These are phyloP conservation scores for Hypoxylon sp. DNA, from an alignment of 2,329 filamentous ascomycete genomes.

Conservation along the genomic window DNA sequence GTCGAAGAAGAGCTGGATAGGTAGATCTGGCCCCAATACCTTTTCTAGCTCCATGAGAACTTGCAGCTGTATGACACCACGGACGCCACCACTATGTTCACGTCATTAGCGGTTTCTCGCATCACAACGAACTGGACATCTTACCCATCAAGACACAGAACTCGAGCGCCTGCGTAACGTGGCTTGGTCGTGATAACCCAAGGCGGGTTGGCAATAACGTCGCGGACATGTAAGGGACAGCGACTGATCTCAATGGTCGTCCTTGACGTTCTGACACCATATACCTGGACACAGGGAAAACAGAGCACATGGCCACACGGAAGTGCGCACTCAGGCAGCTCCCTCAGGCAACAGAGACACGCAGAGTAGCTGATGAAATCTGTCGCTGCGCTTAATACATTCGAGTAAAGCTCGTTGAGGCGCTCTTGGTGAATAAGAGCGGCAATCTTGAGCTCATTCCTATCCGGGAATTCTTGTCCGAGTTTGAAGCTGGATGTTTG, in stretches of 20 bases:
- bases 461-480: constrained; percentile 48
- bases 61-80: constrained; percentile 49
- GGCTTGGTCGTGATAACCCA: constrained; percentile 51
- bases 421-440: constrained; percentile 50
- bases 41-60: constrained; percentile 50
- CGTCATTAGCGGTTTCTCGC: constrained; percentile 2
- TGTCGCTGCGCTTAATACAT: constrained; percentile 46
- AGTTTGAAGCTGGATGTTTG: constrained; percentile 49
- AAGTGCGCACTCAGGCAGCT: constrained; percentile 51
- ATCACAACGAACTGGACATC: neutral
- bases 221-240: constrained; percentile 51
- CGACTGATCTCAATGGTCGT: constrained; percentile 52
- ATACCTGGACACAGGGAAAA: constrained; percentile 49
- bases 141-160: constrained; percentile 51
- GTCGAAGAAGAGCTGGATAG: constrained; percentile 52
- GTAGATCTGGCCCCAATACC: constrained; percentile 49
- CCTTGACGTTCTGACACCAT: constrained; percentile 49
- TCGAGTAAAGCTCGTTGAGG: constrained; percentile 51
- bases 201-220: constrained; percentile 48
- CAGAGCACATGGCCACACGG: constrained; percentile 52
- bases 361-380: constrained; percentile 51
- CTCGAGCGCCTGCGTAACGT: constrained; percentile 47
- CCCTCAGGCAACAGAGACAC: constrained; percentile 51
- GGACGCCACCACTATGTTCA: constrained; percentile 46
- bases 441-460: constrained; percentile 49